Base-by-base conservation (phyloP, 441 rosid species). In the Populus hybrid region DNA sequence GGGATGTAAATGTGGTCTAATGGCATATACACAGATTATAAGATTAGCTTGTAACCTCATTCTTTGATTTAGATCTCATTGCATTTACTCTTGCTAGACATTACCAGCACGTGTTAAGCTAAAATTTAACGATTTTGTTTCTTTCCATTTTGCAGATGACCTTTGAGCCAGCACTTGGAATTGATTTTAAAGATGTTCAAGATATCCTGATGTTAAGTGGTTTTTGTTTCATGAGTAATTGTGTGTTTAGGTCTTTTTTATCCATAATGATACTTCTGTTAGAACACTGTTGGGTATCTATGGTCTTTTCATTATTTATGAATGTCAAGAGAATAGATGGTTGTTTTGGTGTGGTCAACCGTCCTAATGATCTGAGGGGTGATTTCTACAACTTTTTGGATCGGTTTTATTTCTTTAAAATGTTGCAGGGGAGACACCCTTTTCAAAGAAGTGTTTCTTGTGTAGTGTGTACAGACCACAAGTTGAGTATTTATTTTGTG, bases 111-210 rank as follows among this genome's bases (percentile, higher is more conserved):
- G 61, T 16, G n/a, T 18, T 16, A 53, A 5, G 61, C 61, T 53
- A 53, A 53, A 5, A 53, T 50, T 16, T 18, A 53, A 53, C 2
- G 7, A 53, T 53, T 1, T 53, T 53, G 61, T 53, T 53, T 16
- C 61, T 53, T 53, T 53, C 61, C 61, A 53, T 16, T 53, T 6
- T 16, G 9, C 61, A 16, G 61, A 53, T 53, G 61, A 53, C 61
- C 61, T 53, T 53, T 53, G 61, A 53, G 61, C 61, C 61, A 53
- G 61, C 61, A 53, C 61, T 53, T 53, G 61, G 61, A 6, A 53
- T 53, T 53, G n/a, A 53, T 53, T 53, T 53, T 18, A 53, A 53
- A 53, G 85, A 53, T 53, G 61, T 53, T 16, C n/a, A 53, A 53
- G 61, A 53, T 53, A 53, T 53, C 61, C 61, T 53, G n/a, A 53